Evolutionary conservation across 2,329 filamentous ascomycete genomes (phyloP), one percentile per base, ranked within the genome.

Genomic region (Amylocarpus encephaloides): DNA sequence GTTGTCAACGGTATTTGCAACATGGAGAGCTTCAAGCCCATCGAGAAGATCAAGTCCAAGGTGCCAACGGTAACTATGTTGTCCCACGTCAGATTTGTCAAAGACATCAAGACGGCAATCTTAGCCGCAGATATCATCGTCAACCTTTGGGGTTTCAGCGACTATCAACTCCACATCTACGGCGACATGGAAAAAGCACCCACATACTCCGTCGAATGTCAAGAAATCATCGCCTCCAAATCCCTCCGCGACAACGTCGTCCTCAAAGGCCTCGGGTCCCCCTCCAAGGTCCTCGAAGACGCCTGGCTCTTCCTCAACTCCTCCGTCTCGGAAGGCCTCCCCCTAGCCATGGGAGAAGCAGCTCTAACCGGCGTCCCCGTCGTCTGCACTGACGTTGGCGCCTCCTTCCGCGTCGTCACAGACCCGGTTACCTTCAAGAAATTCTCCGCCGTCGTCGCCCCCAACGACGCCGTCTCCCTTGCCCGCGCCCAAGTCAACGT

Each of bases 1-100:
- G 78, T 84, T 36, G 78, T 83, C 55, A 84, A 84, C 59, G 80
- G 80, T 45, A 82, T 83, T 55, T 76, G 75, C 47, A 77, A 83
- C 59, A 82, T 76, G 43, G 46, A 56, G 43, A 77, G 77, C 51
- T 83, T 83, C 62, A 66, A 75, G 32, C 80, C 80, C 0, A 75
- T 83, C 16, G 73, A 78, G 43, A 73, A 79, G 49, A 79, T 82
- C 57, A 76, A 76, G 47, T 76, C 79, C 0, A 71, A 76, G 50
- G 72, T 70, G 18, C 80, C 80, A 2, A 84, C 80, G 0, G 80
- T 82, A 2, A 79, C 79, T 26, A 84, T 84, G 80, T 64, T 84
- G 46, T 83, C 80, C 16, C 79, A 84, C 53, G 72, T 79, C 3
- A 75, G 71, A 69, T 51, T 42, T 22, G 44, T 46, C 54, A 84